phyloP scores from a whole-genome alignment of 2,329 filamentous ascomycete species.

The Beauveria medogensis region DNA sequence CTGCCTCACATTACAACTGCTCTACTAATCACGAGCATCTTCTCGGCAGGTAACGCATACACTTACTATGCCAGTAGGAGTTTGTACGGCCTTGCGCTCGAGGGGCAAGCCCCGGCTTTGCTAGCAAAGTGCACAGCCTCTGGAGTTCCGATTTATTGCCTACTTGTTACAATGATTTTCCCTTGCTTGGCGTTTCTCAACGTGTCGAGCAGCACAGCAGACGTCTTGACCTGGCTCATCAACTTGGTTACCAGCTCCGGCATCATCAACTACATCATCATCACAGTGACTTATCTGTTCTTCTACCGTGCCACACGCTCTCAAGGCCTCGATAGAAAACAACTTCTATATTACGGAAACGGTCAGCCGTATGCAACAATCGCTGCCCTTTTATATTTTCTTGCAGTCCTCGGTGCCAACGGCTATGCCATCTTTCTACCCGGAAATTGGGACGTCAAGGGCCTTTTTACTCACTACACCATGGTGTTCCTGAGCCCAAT shows the following conservation, averaged over 20 bases:
- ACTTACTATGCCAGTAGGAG: background rate
- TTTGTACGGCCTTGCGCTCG: background rate
- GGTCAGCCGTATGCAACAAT: background rate
- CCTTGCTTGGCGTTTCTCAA: background rate
- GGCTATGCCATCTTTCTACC: too few species aligned
- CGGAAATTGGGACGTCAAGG: too few species aligned
- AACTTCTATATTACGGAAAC: background rate
- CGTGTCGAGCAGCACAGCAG: background rate
- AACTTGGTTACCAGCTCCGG: background rate
- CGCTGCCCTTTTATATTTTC: too few species aligned
- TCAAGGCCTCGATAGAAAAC: background rate
- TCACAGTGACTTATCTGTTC: background rate
- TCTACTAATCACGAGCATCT: constrained; percentile 26
- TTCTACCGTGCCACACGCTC: background rate
- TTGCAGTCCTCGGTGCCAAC: too few species aligned
- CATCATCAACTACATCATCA: background rate
- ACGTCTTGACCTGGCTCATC: background rate
- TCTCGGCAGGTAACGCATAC: background rate
- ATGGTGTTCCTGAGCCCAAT: too few species aligned
- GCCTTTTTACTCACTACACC: too few species aligned
- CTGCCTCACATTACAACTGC: constrained; percentile 53
- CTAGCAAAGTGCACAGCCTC: background rate
- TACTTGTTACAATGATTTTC: background rate
- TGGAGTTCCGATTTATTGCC: background rate
- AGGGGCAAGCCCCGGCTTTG: background rate